phyloP scores from a whole-genome alignment of 306 rosid genomes.

The Malus sylvestris region DNA sequence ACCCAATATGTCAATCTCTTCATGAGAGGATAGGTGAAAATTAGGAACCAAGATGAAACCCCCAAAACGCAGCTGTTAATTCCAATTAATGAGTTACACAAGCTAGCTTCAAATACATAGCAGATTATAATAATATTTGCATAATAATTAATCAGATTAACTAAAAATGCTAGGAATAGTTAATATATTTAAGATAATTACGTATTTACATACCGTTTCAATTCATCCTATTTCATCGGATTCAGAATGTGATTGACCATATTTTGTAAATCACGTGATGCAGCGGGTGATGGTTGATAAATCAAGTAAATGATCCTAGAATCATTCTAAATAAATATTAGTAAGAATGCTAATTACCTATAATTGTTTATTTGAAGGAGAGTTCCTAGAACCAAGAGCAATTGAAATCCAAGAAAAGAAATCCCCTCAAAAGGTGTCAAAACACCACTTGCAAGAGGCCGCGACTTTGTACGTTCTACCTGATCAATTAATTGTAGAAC shows the following conservation, averaged over 20 bases:
- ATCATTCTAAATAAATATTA: no score
- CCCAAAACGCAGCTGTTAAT: constrained; percentile 68
- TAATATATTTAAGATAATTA: no score
- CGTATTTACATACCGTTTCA: no score
- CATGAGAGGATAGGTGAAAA: constrained; percentile 88
- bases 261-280: no score
- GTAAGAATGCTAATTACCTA: constrained; percentile 21
- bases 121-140: background rate
- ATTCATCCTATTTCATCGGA: no score
- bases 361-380: constrained; percentile 71
- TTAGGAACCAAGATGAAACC: constrained; percentile 80
- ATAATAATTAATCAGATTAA: background rate
- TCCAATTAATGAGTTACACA: background rate
- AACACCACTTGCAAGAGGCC: constrained; percentile 89
- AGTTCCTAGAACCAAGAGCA: constrained; percentile 78
- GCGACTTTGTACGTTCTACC: constrained; percentile 86
- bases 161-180: background rate
- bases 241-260: no score
- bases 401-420: constrained; percentile 78
- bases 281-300: no score
- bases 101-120: background rate
- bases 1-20: constrained; percentile 93
- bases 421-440: constrained; percentile 84
- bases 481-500: background rate
- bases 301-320: no score